Evolutionary conservation across 1,284 basidiomycete species (phyloP), one percentile per base, ranked within the genome.

Genomic region (Earliella scabrosa): DNA sequence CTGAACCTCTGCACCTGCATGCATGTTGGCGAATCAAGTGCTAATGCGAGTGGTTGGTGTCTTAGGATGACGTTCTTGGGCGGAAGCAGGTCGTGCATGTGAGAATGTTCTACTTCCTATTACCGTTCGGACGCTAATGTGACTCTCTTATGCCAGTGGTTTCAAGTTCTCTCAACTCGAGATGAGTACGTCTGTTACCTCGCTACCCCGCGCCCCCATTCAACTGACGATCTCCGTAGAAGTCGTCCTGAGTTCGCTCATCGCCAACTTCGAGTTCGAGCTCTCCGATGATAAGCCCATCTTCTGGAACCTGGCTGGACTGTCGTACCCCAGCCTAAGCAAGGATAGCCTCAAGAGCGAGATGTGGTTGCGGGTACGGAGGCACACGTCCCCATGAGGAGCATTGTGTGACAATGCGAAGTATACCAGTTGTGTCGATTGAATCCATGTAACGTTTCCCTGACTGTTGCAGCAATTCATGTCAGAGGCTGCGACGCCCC

Each of bases 111-210:
- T 2, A 11, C 18, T 20, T 10, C 23, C 13, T 23, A 14, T n/a
- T 14, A 14, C 29, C 8, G n/a, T 23, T 40, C 34, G 6, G n/a
- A 39, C 16, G 20, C n/a, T 29, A 44, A 41, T 70, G 65, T 14
- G 35, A 14, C 51, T 8, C 13, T 31, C n/a, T 20, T 51, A n/a
- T 50, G 8, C 3, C 18, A 64, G 62, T 21, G 63, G 63, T 18
- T 63, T 64, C 61, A 63, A 63, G 36, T 63, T 64, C 53, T 56
- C 63, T 2, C 60, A 63, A 38, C 56, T 64, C 45, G 63, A 64
- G 38, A 64, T 64, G 61, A 64, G 60, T 64, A 32, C 23, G 63
- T 13, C 20, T 10, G 1, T 24, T 20, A 8, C 8, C 24, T 45
- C 4, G 36, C 5, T 38, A 3, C 16, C 18, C 36, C 18, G 10